Base-by-base conservation (phyloP, 225 moss, liverwort and hornwort genomes). In the Sphagnum tenellum region DNA sequence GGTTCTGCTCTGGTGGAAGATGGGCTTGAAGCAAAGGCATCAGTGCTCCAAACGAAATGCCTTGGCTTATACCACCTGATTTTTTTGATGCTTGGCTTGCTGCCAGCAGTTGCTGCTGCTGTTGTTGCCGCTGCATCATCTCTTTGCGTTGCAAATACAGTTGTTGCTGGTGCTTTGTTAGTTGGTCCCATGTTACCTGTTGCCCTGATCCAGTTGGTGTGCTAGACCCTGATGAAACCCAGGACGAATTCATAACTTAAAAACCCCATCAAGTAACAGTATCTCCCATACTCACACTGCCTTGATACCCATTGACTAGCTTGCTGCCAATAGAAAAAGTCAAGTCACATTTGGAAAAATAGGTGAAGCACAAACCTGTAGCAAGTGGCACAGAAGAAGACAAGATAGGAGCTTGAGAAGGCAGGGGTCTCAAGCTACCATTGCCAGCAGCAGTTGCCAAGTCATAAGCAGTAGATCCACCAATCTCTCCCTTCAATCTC, bases 11-110 rank as follows among this genome's bases (percentile, higher is more conserved):
- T 57, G 83, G 68, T 69, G 93, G 98, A 44, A 98, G 90, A 70
- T 98, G 93, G 5, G 93, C 90, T 74, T 93, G 98, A 62, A 98
- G 84, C 73, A 98, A 77, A 49, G 98, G 98, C 98, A 98, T 98
- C 72, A 98, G 71, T 29, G 89, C 90, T 46, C 87, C 88, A 70
- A 98, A 98, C 6, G 98, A 98, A 64, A 98, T 91, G 74, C 98
- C 98, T 72, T 93, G 89, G 63, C 82, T 93, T 46, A 80, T 69
- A 59, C 71, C 72, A 55, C 56, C 70, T 67, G 77, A 76, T 56
- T 80, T 78, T 62, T 73, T 85, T 63, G 74, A 81, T 47, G 61
- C 69, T 78, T 66, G 87, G 55, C 44, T 76, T 64, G 56, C 70
- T 47, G 61, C 69, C 74, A 55, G 74, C 52, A 68, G 74, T 62